Percentiles rank a stretch among this genome's conserved stretches.
These are phyloP conservation scores for Fusarium pseudonygamai DNA, from an alignment of 2,329 filamentous ascomycete genomes.

Conservation along the genomic window DNA sequence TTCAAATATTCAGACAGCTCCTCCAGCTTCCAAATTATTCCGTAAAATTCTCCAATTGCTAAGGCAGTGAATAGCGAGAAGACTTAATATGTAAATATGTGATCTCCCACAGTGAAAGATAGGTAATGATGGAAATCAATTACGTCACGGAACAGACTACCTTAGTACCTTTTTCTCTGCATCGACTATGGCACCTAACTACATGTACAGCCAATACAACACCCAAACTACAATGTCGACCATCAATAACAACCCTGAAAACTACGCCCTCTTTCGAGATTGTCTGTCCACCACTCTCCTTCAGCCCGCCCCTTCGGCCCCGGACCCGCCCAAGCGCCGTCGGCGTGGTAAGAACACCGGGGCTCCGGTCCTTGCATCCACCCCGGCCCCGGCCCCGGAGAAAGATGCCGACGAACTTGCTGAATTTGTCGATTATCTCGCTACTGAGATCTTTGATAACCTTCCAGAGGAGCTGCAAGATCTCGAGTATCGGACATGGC, in stretches of 20 bases:
- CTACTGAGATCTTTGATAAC: constrained; percentile 71
- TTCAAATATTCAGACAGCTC: constrained; percentile 2
- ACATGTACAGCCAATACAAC: not conserved
- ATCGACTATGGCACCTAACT: not conserved
- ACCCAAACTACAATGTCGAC: constrained; percentile 25
- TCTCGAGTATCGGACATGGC: constrained; percentile 67
- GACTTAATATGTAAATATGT: not conserved
- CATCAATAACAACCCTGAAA: constrained; percentile 40
- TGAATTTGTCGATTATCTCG: constrained; percentile 85
- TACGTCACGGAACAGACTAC: constrained; percentile 27
- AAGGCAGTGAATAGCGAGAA: not conserved
- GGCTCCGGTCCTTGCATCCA: constrained; percentile 13
- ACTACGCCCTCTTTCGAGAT: constrained; percentile 73
- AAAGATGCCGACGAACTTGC: constrained; percentile 72
- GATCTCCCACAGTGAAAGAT: not conserved
- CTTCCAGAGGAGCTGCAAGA: constrained; percentile 70
- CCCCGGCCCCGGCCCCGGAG: constrained; percentile 23
- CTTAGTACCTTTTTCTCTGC: not conserved
- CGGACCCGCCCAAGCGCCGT: constrained; percentile 57
- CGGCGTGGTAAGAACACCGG: constrained; percentile 42
- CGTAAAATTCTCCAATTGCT: not conserved
- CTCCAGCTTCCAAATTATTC: constrained; percentile 28
- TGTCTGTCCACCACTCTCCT: constrained; percentile 76
- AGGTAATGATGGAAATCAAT: constrained; percentile 16
- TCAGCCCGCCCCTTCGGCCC: constrained; percentile 61